Evolutionary conservation across 768 basidiomycete species (phyloP).

Genomic region (Phallus indusiatus): DNA sequence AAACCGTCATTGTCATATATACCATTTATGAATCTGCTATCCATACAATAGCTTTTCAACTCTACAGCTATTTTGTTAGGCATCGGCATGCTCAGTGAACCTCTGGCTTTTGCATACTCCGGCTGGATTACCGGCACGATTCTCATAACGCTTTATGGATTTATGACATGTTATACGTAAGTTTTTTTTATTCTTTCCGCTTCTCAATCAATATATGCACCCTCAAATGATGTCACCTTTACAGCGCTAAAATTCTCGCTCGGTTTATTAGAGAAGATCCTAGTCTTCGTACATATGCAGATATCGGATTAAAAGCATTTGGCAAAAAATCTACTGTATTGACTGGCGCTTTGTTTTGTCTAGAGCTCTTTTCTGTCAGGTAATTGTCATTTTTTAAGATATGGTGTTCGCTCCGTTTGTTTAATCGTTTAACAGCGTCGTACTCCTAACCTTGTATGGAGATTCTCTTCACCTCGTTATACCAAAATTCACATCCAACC

Average conservation of each 20-base stretch:
- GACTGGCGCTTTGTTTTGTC: conserved; percentile 68
- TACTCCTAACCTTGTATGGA: conserved; percentile 82
- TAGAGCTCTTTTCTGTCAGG: conserved; percentile 83
- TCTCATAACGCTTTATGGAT: conserved; percentile 68
- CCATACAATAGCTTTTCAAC: conserved; percentile 78
- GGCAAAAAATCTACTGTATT: conserved; percentile 58
- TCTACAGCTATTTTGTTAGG: conserved; percentile 79
- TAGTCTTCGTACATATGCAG: conserved; percentile 71
- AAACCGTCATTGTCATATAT: not conserved
- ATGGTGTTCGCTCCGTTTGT: not conserved
- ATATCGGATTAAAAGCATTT: conserved; percentile 85
- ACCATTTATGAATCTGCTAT: conserved; percentile 5
- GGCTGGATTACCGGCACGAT: conserved; percentile 78
- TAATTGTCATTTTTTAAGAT: conserved; percentile 23
- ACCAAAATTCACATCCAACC: conserved; percentile 53
- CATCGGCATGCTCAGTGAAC: conserved; percentile 83
- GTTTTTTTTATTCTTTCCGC: not conserved
- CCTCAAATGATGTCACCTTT: not conserved
- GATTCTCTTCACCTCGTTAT: conserved; percentile 74
- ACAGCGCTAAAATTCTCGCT: conserved; percentile 81
- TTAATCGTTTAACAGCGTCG: conserved; percentile 40
- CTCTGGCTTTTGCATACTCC: conserved; percentile 83
- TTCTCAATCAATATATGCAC: not conserved
- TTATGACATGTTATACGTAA: conserved; percentile 83
- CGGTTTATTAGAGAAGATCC: conserved; percentile 62